Percentiles rank a stretch among this genome's conserved stretches.
These are phyloP conservation scores for Paxillus ammoniavirescens DNA, from an alignment of 768 basidiomycete species.

Conservation along the genomic window DNA sequence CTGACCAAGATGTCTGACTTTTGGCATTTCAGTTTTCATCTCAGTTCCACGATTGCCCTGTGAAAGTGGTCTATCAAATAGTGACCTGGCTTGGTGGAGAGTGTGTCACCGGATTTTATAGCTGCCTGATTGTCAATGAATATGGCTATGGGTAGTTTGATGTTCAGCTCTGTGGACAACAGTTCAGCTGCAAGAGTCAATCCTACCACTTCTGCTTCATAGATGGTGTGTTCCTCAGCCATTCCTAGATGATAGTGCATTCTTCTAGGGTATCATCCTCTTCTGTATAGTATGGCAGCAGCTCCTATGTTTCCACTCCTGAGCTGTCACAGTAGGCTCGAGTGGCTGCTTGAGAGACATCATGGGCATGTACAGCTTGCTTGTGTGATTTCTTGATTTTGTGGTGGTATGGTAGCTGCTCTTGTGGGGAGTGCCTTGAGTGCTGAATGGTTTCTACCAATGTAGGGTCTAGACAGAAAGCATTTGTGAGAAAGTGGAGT, in stretches of 20 bases:
- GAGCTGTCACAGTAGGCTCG: not conserved
- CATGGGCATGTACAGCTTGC: not conserved
- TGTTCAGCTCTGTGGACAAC: too few species aligned
- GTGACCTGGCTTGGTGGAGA: too few species aligned
- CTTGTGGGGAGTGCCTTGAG: not conserved
- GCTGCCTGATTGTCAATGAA: too few species aligned
- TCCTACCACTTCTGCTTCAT: constrained; percentile 26
- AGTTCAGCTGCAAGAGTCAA: too few species aligned
- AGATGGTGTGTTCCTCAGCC: constrained; percentile 18
- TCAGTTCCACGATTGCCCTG: too few species aligned
- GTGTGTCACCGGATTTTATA: too few species aligned
- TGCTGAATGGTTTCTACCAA: not conserved
- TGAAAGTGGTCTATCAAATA: too few species aligned
- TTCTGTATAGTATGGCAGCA: not conserved
- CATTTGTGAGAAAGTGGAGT: not conserved
- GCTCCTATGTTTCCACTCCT: not conserved
- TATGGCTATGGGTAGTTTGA: too few species aligned
- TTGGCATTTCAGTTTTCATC: too few species aligned
- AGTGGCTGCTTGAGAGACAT: too few species aligned
- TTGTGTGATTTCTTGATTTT: not conserved
- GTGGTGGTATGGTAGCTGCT: not conserved
- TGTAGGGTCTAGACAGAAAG: not conserved
- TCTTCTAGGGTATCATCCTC: not conserved
- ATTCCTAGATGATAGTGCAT: constrained; percentile 8
- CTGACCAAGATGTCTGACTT: too few species aligned